A percentile compares a stretch with the other conserved stretches of the same genome.
Evolutionary conservation across 202 grass and related monocot genomes (phyloP).

Genomic region (Cymbopogon flexuosus): DNA sequence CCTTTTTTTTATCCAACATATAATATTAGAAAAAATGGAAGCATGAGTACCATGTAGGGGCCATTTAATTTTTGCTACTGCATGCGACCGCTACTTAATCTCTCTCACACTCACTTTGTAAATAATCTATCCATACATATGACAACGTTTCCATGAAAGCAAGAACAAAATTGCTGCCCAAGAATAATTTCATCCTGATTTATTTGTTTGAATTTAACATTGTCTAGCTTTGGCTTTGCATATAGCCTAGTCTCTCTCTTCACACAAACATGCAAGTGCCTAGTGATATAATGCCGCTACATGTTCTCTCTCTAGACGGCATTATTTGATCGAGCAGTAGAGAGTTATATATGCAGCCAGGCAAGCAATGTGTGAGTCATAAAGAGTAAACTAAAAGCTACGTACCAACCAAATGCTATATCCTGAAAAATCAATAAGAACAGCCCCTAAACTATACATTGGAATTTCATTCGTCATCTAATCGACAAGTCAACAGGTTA

Average conservation of each 20-base stretch:
- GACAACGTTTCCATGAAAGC: neutral
- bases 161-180: neutral
- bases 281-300: neutral
- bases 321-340: neutral
- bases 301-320: neutral
- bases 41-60: neutral
- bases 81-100: no score
- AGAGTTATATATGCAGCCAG: conserved; percentile 9
- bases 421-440: conserved; percentile 13
- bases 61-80: no score
- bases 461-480: conserved; percentile 33
- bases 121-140: neutral
- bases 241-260: neutral
- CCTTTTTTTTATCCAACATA: no score
- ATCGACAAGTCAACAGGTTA: conserved; percentile 41
- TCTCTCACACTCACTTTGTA: neutral
- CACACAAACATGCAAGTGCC: neutral
- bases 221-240: neutral
- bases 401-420: conserved; percentile 31
- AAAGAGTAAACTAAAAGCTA: conserved; percentile 31
- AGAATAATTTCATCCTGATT: neutral
- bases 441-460: conserved; percentile 35
- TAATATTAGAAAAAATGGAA: neutral
- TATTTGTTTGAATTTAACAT: neutral
- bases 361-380: conserved; percentile 1